A percentile compares a stretch with the other conserved stretches of the same genome.
phyloP scores from a whole-genome alignment of 106 monocot species.

The Narthecium ossifragum region DNA sequence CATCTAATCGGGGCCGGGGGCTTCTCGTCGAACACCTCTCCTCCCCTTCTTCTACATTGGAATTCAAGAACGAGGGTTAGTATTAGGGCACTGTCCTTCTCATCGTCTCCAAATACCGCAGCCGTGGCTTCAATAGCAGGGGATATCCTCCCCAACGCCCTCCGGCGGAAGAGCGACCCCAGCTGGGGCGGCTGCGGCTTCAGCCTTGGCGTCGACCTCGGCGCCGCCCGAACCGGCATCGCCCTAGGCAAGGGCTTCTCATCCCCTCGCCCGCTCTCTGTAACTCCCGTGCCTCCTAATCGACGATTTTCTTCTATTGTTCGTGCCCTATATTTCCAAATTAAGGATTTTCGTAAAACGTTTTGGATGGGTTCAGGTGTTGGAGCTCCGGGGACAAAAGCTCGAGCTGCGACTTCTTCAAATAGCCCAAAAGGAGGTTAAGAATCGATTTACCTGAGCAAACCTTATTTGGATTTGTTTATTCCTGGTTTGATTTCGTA shows the following conservation, averaged over 20 bases:
- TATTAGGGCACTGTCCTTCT: background rate
- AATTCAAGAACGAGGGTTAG: background rate
- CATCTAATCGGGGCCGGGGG: no score
- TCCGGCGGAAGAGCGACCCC: conserved; percentile 37
- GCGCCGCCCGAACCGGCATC: conserved; percentile 62
- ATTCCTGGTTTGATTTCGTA: no score
- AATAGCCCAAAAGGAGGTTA: conserved; percentile 67
- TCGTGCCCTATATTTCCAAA: no score
- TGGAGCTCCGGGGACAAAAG: conserved; percentile 69
- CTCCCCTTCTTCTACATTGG: no score
- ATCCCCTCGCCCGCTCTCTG: conserved; percentile 52
- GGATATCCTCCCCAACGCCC: conserved; percentile 48
- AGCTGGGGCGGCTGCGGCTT: conserved; percentile 49
- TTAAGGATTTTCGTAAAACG: background rate
- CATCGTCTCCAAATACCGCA: background rate
- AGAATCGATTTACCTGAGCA: no score
- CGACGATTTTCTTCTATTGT: background rate
- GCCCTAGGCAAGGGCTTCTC: conserved; percentile 77
- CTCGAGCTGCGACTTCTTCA: conserved; percentile 69
- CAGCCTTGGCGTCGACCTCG: conserved; percentile 89
- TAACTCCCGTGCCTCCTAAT: conserved; percentile 6
- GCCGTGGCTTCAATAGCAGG: background rate
- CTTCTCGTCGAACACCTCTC: no score
- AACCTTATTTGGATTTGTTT: no score
- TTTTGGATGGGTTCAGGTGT: conserved; percentile 27